Conservation (phyloP, 2,329 filamentous ascomycete species). For the Talaromyces rugulosus region DNA sequence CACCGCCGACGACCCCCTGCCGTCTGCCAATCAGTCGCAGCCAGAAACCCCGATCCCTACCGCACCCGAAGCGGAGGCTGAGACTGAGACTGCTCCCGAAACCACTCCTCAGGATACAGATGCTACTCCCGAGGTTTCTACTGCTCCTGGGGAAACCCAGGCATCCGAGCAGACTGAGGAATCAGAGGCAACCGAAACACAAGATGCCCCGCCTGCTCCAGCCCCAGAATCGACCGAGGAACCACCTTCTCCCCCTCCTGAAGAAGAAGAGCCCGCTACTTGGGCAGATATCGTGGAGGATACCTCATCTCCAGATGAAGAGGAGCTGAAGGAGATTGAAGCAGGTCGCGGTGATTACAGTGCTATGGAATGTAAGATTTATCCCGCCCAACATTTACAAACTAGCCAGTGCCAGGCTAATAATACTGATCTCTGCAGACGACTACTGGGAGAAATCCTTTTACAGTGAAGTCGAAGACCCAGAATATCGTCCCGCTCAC, state of each 20-base stretch:
- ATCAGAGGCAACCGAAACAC: not conserved
- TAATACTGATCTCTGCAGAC: constrained; percentile 29
- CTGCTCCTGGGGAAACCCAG: constrained; percentile 3
- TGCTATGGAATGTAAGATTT: constrained; percentile 49
- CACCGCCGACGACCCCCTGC: constrained; percentile 14
- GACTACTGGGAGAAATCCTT: constrained; percentile 56
- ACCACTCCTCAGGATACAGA: not conserved
- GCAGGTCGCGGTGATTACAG: constrained; percentile 45
- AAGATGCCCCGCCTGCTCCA: constrained; percentile 4
- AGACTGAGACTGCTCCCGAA: not conserved
- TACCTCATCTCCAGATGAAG: constrained; percentile 51
- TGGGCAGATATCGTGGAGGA: constrained; percentile 58
- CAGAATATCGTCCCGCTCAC: constrained; percentile 51
- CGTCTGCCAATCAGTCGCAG: constrained; percentile 1
- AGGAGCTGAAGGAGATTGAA: constrained; percentile 57
- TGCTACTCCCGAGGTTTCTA: not conserved
- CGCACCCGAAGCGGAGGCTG: not conserved
- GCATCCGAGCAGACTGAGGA: not conserved
- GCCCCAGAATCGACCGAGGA: constrained; percentile 11
- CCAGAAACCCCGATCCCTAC: not conserved
- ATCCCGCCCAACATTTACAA: not conserved
- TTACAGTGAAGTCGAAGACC: constrained; percentile 54
- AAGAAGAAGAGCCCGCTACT: constrained; percentile 35
- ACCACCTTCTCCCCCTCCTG: constrained; percentile 18
- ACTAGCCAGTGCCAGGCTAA: not conserved